Base-by-base conservation (phyloP, 805 yeast species). In the Hanseniaspora osmophila region DNA sequence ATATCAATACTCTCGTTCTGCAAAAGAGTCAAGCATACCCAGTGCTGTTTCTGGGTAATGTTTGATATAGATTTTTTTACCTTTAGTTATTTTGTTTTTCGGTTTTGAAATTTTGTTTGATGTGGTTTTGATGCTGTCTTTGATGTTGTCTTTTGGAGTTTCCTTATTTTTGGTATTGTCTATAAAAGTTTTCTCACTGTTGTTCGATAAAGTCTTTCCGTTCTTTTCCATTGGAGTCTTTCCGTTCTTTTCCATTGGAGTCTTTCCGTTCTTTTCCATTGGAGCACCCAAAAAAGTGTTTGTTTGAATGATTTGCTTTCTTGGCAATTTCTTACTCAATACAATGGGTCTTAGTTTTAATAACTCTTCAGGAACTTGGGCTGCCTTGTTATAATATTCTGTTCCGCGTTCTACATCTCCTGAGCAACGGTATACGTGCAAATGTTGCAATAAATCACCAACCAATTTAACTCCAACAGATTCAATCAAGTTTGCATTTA, bases 261-360 rank as follows among this genome's bases (percentile, higher is more conserved):
- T n/a, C n/a, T n/a, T n/a, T n/a, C n/a, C n/a, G n/a, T n/a, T n/a
- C n/a, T n/a, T n/a, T n/a, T n/a, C n/a, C n/a, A n/a, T n/a, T n/a
- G n/a, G n/a, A n/a, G n/a, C n/a, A n/a, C n/a, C 69, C 5, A 62
- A 70, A 33, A 16, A 19, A 10, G 45, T 40, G 63, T 86, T 86
- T 27, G 87, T 84, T 63, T 86, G 96, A 47, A 86, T 77, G 52
- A 80, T 74, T 60, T 84, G 94, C 61, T 78, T 80, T 61, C 96
- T 75, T 50, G 96, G 94, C 53, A 80, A 69, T 63, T 84, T 83
- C 59, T 83, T 80, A 40, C 67, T 64, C 49, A 86, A 65, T 12
- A 86, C 86, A 33, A 72, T 67, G 45, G 77, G 80, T 64, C 95
- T 74, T 58, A 71, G 81, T 50, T 69, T 63, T 22, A 84, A 75